A percentile compares a stretch with the other conserved stretches of the same genome.
Conservation (phyloP, 176 grass and related monocot species). For the Triticum timopheevii region DNA sequence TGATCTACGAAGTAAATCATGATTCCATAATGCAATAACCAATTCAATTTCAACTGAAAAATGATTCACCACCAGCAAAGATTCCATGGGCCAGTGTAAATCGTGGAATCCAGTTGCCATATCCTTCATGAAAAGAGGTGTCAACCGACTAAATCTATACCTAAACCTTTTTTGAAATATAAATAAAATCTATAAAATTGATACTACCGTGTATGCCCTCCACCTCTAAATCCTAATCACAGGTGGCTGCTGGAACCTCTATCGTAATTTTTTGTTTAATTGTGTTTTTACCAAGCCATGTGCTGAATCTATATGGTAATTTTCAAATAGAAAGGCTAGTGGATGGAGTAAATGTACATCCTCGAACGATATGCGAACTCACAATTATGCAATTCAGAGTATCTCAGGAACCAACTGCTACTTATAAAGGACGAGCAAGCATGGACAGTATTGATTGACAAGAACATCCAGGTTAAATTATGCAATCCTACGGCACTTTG, state of each 20-base stretch:
- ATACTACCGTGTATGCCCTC: not conserved
- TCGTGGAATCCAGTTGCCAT: constrained; percentile 33
- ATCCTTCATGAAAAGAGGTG: constrained; percentile 31
- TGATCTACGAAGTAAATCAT: not conserved
- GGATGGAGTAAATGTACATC: not conserved
- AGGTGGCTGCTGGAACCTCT: not conserved
- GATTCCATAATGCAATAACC: constrained; percentile 21
- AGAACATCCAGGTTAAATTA: constrained; percentile 24
- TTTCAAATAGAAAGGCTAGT: not conserved
- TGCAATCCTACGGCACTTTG: not conserved
- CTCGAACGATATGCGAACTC: constrained; percentile 6
- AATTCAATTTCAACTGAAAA: constrained; percentile 4
- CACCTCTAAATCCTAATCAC: not conserved
- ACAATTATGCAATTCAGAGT: constrained; percentile 7
- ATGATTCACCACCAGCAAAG: constrained; percentile 29
- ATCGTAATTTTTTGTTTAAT: not conserved
- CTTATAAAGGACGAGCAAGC: not conserved
- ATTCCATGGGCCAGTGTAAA: constrained; percentile 46
- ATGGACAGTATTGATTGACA: constrained; percentile 3
- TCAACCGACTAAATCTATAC: constrained; percentile 16
- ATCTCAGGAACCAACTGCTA: constrained; percentile 4
- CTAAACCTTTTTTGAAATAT: constrained; percentile 17
- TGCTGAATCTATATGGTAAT: not conserved
- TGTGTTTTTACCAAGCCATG: not conserved
- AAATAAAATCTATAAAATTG: constrained; percentile 21